Percentiles rank a stretch among this genome's conserved stretches.
phyloP scores from a whole-genome alignment of 768 basidiomycete species.

The Favolaschia claudopus region DNA sequence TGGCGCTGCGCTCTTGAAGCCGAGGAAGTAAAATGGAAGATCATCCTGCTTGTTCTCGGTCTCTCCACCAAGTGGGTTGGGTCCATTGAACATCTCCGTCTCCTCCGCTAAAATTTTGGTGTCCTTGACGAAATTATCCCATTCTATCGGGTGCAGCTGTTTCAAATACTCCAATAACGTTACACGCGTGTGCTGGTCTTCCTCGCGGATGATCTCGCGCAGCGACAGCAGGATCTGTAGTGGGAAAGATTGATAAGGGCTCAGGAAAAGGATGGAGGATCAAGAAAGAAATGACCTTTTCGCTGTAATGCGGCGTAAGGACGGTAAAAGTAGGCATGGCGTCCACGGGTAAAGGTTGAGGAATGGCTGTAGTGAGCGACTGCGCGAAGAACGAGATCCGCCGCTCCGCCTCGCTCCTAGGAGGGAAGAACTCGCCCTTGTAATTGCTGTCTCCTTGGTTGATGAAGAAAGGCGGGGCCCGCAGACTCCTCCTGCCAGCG shows the following conservation, averaged over 20 bases:
- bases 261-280: not conserved
- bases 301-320: constrained; percentile 96
- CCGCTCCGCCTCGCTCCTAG: constrained; percentile 94
- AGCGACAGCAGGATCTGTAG: constrained; percentile 91
- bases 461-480: constrained; percentile 98
- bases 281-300: constrained; percentile 70
- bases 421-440: constrained; percentile 89
- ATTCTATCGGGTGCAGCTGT: constrained; percentile 96
- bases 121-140: constrained; percentile 99
- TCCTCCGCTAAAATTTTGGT: constrained; percentile 99
- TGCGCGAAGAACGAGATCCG: constrained; percentile 99
- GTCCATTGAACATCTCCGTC: constrained; percentile 83
- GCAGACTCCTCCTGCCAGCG: constrained; percentile 89
- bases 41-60: constrained; percentile 93
- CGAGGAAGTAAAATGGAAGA: constrained; percentile 96
- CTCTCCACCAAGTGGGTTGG: constrained; percentile 66
- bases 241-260: constrained; percentile 17
- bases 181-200: constrained; percentile 96
- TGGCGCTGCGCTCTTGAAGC: constrained; percentile 98
- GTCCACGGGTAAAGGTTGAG: constrained; percentile 93
- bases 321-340: constrained; percentile 99
- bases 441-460: constrained; percentile 89
- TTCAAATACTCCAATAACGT: constrained; percentile 98
- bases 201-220: constrained; percentile 98
- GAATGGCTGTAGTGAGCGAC: constrained; percentile 93